These are phyloP conservation scores for Fusarium torreyae DNA, from an alignment of 2,329 filamentous ascomycete genomes.

Conservation along the genomic window DNA sequence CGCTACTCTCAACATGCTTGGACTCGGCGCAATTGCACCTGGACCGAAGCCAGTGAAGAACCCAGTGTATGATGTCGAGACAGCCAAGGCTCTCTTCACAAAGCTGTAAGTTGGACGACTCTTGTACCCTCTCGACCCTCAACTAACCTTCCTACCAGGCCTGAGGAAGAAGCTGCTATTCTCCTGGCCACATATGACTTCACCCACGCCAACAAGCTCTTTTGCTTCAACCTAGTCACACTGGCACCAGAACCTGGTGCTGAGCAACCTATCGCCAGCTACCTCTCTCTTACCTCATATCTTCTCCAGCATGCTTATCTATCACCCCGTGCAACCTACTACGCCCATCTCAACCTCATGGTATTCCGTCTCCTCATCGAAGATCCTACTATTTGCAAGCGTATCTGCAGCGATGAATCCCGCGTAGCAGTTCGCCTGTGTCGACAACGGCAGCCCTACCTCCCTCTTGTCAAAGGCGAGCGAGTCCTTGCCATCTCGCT, in stretches of 20 bases:
- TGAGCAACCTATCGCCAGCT: slow-evolving; percentile 83
- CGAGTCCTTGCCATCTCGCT: slow-evolving; percentile 82
- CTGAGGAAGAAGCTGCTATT: slow-evolving; percentile 82
- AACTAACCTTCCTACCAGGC: slow-evolving; percentile 65
- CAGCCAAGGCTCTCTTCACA: slow-evolving; percentile 85
- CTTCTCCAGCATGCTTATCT: slow-evolving; percentile 93
- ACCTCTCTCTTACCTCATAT: slow-evolving; percentile 92
- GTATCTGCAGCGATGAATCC: slow-evolving; percentile 84
- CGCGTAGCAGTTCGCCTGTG: slow-evolving; percentile 85
- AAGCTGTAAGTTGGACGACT: slow-evolving; percentile 73
- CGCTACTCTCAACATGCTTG: slow-evolving; percentile 86
- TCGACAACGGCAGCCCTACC: slow-evolving; percentile 87
- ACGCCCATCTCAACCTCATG: slow-evolving; percentile 88
- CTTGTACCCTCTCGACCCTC: fast-evolving
- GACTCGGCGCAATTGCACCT: slow-evolving; percentile 81
- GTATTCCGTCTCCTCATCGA: slow-evolving; percentile 89
- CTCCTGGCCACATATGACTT: slow-evolving; percentile 94
- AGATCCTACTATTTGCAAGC: slow-evolving; percentile 85
- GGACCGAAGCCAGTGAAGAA: slow-evolving; percentile 74
- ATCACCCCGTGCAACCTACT: slow-evolving; percentile 82
- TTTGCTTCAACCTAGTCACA: slow-evolving; percentile 87
- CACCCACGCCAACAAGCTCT: slow-evolving; percentile 93
- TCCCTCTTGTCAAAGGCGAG: slow-evolving; percentile 81
- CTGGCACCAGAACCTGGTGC: slow-evolving; percentile 71
- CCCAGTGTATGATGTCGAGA: slow-evolving; percentile 78